Conservation (phyloP, 2,329 filamentous ascomycete species). For the Aspergillus neoniger region DNA sequence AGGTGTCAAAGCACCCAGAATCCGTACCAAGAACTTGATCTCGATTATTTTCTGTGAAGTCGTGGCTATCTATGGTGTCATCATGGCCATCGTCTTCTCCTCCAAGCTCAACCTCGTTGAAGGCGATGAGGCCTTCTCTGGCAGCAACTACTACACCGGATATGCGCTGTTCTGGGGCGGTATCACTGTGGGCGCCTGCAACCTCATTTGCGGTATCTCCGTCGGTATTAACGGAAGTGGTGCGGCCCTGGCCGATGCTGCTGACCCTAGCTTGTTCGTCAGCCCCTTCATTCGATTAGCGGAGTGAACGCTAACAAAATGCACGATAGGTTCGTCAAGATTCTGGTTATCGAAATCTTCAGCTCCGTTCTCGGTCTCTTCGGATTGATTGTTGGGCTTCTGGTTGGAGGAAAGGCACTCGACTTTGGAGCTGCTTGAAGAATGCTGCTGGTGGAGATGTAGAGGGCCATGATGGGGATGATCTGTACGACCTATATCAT, state of each 20-base stretch:
- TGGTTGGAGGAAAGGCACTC: constrained; percentile 79
- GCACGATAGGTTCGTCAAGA: constrained; percentile 82
- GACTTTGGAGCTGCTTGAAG: constrained; percentile 59
- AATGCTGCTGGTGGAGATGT: constrained; percentile 19
- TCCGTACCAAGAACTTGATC: constrained; percentile 98
- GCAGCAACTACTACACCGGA: constrained; percentile 86
- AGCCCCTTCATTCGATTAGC: neutral
- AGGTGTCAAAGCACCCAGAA: constrained; percentile 93
- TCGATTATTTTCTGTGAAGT: constrained; percentile 99
- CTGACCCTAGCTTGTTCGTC: constrained; percentile 82
- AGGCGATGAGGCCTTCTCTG: constrained; percentile 67
- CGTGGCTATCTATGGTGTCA: constrained; percentile 99
- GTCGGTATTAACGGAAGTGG: constrained; percentile 98
- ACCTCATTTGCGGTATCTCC: constrained; percentile 91
- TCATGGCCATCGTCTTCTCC: constrained; percentile 99
- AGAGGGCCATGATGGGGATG: constrained; percentile 19
- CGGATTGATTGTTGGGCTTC: constrained; percentile 88
- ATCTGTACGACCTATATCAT: constrained; percentile 27
- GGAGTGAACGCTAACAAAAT: constrained; percentile 3
- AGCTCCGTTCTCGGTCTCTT: constrained; percentile 96
- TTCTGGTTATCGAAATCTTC: constrained; percentile 98
- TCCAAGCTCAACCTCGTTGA: constrained; percentile 73
- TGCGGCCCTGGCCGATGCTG: constrained; percentile 92
- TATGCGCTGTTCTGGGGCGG: constrained; percentile 96
- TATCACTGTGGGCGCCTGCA: constrained; percentile 91